Conservation (phyloP, 2,329 filamentous ascomycete genomes). For the Ophiocordyceps camponoti-leonardi region DNA sequence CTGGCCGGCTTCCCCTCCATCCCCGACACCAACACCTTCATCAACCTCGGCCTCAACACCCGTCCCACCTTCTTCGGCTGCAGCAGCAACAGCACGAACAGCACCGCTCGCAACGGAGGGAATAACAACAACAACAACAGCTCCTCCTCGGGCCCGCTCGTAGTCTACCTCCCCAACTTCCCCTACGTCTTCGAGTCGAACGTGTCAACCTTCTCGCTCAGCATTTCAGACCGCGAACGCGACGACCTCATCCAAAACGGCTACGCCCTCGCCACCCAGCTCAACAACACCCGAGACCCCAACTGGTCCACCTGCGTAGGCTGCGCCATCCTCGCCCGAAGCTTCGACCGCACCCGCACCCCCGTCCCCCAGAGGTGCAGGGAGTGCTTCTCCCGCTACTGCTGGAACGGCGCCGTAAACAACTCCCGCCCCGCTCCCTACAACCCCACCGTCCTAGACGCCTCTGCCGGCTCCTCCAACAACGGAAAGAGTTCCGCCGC, state of each 20-base stretch:
- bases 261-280: conserved; percentile 47
- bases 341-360: conserved; percentile 53
- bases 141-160: conserved; percentile 40
- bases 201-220: conserved; percentile 56
- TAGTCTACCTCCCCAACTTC: conserved; percentile 69
- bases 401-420: conserved; percentile 68
- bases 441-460: conserved; percentile 9
- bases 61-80: conserved; percentile 49
- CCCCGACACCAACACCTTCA: conserved; percentile 36
- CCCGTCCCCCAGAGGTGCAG: conserved; percentile 53
- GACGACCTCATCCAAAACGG: conserved; percentile 48
- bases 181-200: conserved; percentile 68
- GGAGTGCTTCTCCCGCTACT: conserved; percentile 59
- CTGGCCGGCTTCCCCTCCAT: conserved; percentile 41
- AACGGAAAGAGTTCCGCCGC: conserved; percentile 8
- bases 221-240: conserved; percentile 48
- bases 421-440: conserved; percentile 16
- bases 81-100: conserved; percentile 21
- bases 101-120: too few species aligned
- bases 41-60: conserved; percentile 39
- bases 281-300: conserved; percentile 56
- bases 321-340: conserved; percentile 70
- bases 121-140: conserved; percentile 17
- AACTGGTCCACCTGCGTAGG: conserved; percentile 73
- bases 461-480: conserved; percentile 6